Evolutionary conservation across 495 filamentous ascomycete species (phyloP).

Genomic region (Aspergillus leporis): DNA sequence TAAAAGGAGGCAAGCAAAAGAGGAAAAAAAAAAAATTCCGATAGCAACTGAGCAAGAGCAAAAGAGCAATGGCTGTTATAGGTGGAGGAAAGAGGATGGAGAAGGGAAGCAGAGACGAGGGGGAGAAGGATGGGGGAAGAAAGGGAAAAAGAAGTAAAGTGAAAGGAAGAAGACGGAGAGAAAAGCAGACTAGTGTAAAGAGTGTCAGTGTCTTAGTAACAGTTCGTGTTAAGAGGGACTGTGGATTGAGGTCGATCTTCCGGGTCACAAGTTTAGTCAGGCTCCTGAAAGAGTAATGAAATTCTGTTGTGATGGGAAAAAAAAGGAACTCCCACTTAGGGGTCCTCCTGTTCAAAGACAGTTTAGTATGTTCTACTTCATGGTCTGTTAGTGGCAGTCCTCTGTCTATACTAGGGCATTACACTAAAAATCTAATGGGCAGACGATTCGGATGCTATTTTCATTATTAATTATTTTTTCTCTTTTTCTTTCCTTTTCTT

Average conservation of each 20-base stretch:
- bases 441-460: too few relatives aligned
- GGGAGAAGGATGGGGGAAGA: constrained; percentile 13
- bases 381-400: too few relatives aligned
- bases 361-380: too few relatives aligned
- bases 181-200: constrained; percentile 2
- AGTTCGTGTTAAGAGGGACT: not conserved
- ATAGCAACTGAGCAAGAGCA: constrained; percentile 21
- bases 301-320: too few relatives aligned
- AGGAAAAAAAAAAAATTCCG: constrained; percentile 23
- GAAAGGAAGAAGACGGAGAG: constrained; percentile 10
- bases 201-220: too few relatives aligned
- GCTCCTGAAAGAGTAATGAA: not conserved
- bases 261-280: constrained; percentile 11
- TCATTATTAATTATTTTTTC: not conserved
- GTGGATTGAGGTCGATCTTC: constrained; percentile 3
- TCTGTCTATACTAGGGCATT: not conserved
- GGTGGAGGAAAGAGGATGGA: constrained; percentile 20
- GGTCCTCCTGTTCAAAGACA: not conserved
- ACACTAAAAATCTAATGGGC: not conserved
- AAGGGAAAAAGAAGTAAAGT: constrained; percentile 9
- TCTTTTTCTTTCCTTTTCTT: not conserved
- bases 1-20: constrained; percentile 18
- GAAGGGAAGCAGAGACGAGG: constrained; percentile 10
- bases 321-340: not conserved
- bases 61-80: constrained; percentile 17